phyloP scores from a whole-genome alignment of 78 protist genomes.

The Polysphondylium violaceum region DNA sequence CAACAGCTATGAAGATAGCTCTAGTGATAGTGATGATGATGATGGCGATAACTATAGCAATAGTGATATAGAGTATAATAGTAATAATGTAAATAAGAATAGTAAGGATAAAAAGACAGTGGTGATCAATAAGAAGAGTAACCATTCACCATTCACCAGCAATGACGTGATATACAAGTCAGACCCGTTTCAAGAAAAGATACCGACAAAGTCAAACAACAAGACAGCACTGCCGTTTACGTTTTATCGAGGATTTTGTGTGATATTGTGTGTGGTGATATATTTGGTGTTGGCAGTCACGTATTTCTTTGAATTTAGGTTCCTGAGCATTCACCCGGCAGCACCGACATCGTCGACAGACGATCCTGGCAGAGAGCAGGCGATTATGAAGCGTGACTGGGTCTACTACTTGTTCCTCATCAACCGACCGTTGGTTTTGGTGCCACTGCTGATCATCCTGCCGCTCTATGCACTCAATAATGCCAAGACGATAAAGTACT shows the following conservation, averaged over 20 bases:
- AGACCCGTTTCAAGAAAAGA: background rate
- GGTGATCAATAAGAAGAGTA: no score
- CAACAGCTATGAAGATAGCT: no score
- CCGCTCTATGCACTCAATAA: slow-evolving; percentile 66
- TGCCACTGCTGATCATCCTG: slow-evolving; percentile 42
- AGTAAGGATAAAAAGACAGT: no score
- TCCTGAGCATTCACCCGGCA: background rate
- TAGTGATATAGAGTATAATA: no score
- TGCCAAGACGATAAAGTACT: slow-evolving; percentile 19
- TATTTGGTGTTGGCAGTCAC: slow-evolving; percentile 21
- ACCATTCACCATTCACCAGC: no score
- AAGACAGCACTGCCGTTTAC: slow-evolving; percentile 35
- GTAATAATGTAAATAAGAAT: no score
- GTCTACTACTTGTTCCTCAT: slow-evolving; percentile 19
- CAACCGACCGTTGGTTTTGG: slow-evolving; percentile 36
- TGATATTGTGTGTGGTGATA: slow-evolving; percentile 28
- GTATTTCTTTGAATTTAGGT: slow-evolving; percentile 37
- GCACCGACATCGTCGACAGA: no score
- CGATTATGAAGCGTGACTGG: background rate
- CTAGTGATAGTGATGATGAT: no score
- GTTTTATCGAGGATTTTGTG: slow-evolving; percentile 17
- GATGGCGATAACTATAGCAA: no score
- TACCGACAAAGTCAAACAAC: slow-evolving; percentile 14
- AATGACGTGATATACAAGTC: background rate
- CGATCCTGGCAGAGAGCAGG: background rate